These are phyloP conservation scores for Hyaloperonospora brassicae DNA, from an alignment of 352 stramenopile species.

Conservation along the genomic window DNA sequence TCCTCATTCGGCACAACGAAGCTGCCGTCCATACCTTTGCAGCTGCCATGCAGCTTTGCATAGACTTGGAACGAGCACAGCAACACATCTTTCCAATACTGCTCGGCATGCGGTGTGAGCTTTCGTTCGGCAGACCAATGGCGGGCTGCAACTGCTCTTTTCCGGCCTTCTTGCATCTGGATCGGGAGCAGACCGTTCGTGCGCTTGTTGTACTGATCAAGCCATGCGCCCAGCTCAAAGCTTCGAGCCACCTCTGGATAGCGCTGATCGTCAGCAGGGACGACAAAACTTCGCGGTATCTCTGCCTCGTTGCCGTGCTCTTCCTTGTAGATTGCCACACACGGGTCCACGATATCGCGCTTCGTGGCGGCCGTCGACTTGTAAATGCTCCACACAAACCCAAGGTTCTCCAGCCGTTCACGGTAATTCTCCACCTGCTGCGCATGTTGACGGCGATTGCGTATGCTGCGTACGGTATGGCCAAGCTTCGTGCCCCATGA, in stretches of 20 bases:
- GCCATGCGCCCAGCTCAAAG: conserved; percentile 82
- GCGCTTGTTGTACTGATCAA: conserved; percentile 57
- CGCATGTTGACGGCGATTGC: conserved; percentile 79
- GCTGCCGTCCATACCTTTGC: conserved; percentile 41
- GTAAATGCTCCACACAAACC: conserved; percentile 88
- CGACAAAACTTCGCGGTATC: conserved; percentile 50
- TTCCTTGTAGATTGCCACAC: conserved; percentile 69
- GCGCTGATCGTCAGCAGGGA: conserved; percentile 61
- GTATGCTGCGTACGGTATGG: conserved; percentile 86
- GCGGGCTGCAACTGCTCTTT: conserved; percentile 9
- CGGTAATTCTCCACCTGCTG: conserved; percentile 73
- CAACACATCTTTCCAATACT: conserved; percentile 71
- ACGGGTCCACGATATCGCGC: conserved; percentile 48
- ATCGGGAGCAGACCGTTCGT: conserved; percentile 33
- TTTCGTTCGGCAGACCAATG: conserved; percentile 5
- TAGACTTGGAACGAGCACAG: conserved; percentile 55
- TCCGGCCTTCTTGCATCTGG: conserved; percentile 33
- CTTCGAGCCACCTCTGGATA: conserved; percentile 83
- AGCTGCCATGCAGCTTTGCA: conserved; percentile 38
- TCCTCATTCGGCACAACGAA: conserved; percentile 55
- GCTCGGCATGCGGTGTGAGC: conserved; percentile 45
- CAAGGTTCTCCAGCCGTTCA: conserved; percentile 76
- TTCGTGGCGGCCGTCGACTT: conserved; percentile 40
- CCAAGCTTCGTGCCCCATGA: conserved; percentile 85
- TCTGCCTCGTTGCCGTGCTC: conserved; percentile 65